A percentile compares a stretch with the other conserved stretches of the same genome.
These are phyloP conservation scores for Eucalyptus cloeziana DNA, from an alignment of 345 rosid species.

Conservation along the genomic window DNA sequence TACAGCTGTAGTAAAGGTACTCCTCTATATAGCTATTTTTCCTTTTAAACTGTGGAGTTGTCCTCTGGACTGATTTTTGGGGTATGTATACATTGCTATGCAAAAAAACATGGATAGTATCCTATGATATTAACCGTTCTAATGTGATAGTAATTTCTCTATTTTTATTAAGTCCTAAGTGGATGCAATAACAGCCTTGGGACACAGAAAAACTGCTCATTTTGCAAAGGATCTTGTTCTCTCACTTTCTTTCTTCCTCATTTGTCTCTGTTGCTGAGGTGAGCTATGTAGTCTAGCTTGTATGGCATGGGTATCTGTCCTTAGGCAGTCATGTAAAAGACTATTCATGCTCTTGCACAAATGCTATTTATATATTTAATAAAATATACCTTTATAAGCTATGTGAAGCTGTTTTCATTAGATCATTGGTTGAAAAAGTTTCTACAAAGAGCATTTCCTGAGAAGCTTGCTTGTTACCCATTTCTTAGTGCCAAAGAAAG, in stretches of 20 bases:
- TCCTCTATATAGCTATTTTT: neutral
- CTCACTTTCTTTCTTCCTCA: neutral
- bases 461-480: neutral
- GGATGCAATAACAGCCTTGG: neutral
- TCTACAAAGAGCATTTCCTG: neutral
- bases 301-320: neutral
- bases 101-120: neutral
- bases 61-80: neutral
- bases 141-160: neutral
- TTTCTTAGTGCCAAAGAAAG: neutral
- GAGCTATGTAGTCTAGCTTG: neutral
- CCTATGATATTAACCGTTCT: neutral
- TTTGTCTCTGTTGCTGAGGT: neutral
- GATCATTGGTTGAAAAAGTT: neutral
- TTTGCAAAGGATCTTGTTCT: neutral
- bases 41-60: neutral
- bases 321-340: neutral
- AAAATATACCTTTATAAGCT: neutral
- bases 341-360: neutral
- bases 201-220: neutral
- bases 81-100: neutral
- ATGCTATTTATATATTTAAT: neutral
- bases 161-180: neutral
- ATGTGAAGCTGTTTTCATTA: neutral
- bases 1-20: constrained; percentile 99